Evolutionary conservation across 2,329 filamentous ascomycete genomes (phyloP).

Genomic region (Phyllosticta ampelicida): DNA sequence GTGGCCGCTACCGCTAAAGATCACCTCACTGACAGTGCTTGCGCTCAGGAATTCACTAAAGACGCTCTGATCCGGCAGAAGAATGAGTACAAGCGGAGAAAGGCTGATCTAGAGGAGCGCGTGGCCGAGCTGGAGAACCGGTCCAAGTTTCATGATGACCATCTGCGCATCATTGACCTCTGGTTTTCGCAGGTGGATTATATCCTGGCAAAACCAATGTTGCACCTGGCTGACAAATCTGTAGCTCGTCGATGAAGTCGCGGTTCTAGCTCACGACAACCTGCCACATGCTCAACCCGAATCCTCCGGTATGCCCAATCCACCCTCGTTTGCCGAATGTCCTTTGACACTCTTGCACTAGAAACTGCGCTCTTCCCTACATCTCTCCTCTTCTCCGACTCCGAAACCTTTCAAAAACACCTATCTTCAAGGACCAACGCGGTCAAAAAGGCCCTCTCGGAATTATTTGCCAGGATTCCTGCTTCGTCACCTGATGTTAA

Average conservation of each 20-base stretch:
- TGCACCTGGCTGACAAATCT: constrained; percentile 16
- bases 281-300: constrained; percentile 10
- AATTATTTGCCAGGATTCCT: constrained; percentile 48
- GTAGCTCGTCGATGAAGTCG: constrained; percentile 39
- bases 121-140: constrained; percentile 71
- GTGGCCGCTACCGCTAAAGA: constrained; percentile 24
- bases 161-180: constrained; percentile 77
- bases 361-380: constrained; percentile 35
- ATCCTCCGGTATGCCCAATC: constrained; percentile 7
- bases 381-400: constrained; percentile 45
- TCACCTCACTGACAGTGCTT: constrained; percentile 7
- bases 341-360: not conserved
- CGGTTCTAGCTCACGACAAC: constrained; percentile 30
- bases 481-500: constrained; percentile 55
- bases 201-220: not conserved
- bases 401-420: constrained; percentile 62
- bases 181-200: constrained; percentile 83
- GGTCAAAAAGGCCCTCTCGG: constrained; percentile 63
- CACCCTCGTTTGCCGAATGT: not conserved
- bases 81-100: constrained; percentile 94
- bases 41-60: constrained; percentile 71
- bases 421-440: constrained; percentile 63
- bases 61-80: constrained; percentile 96
- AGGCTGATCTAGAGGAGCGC: constrained; percentile 67
- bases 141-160: constrained; percentile 78